Evolutionary conservation across 2,329 filamentous ascomycete genomes (phyloP).

Genomic region (Xylaria multiplex): DNA sequence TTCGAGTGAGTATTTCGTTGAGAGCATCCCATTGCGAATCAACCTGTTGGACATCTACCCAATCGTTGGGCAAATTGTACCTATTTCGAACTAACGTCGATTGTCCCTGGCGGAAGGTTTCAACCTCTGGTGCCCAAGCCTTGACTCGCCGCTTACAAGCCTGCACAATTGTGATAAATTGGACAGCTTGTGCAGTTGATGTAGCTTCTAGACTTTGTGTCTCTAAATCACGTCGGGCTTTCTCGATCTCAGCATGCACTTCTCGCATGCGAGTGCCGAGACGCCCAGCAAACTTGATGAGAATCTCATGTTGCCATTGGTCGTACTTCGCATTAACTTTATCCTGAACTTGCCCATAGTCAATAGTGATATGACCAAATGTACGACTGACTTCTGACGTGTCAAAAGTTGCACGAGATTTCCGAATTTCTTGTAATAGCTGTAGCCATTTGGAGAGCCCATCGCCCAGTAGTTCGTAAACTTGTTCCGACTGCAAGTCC

Average conservation of each 20-base stretch:
- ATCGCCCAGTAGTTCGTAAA: slow-evolving; percentile 91
- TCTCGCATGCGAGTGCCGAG: slow-evolving; percentile 92
- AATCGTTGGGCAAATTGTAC: slow-evolving; percentile 92
- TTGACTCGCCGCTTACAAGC: slow-evolving; percentile 94
- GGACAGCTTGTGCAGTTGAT: slow-evolving; percentile 95
- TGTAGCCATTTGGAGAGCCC: slow-evolving; percentile 94
- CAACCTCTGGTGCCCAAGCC: slow-evolving; percentile 93
- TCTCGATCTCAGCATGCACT: slow-evolving; percentile 89
- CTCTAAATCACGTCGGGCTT: slow-evolving; percentile 89
- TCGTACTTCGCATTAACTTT: slow-evolving; percentile 99
- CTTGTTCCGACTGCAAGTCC: slow-evolving; percentile 95
- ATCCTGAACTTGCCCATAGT: slow-evolving; percentile 98
- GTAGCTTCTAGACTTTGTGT: slow-evolving; percentile 91
- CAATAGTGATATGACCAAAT: slow-evolving; percentile 93
- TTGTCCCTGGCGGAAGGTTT: slow-evolving; percentile 94
- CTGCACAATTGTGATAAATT: slow-evolving; percentile 98
- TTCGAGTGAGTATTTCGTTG: slow-evolving; percentile 89
- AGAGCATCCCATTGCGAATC: slow-evolving; percentile 95
- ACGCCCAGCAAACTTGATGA: slow-evolving; percentile 90
- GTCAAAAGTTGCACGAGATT: slow-evolving; percentile 95
- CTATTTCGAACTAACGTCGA: slow-evolving; percentile 90
- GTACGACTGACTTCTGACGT: slow-evolving; percentile 92
- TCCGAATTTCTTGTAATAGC: slow-evolving; percentile 94
- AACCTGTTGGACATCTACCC: slow-evolving; percentile 95
- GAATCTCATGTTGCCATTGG: slow-evolving; percentile 98